phyloP scores from a whole-genome alignment of 306 rosid species.

The Lupinus albus region DNA sequence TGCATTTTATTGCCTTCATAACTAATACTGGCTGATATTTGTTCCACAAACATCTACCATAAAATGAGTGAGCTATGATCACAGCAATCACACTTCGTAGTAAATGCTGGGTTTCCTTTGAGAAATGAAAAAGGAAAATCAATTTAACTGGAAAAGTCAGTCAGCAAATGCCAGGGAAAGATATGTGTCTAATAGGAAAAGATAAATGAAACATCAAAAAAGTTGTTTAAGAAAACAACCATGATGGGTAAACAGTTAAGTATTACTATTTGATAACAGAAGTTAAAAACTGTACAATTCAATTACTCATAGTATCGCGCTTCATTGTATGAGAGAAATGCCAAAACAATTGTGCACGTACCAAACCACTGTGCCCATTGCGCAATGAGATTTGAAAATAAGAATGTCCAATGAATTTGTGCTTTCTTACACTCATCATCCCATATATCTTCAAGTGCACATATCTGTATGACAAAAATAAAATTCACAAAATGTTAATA shows the following conservation, averaged over 20 bases:
- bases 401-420: constrained; percentile 75
- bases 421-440: constrained; percentile 79
- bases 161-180: background rate
- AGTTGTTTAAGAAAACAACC: constrained; percentile 7
- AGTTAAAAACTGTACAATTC: constrained; percentile 4
- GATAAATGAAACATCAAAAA: background rate
- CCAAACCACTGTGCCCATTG: constrained; percentile 97
- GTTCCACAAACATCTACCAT: constrained; percentile 13
- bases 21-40: constrained; percentile 13
- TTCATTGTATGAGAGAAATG: constrained; percentile 6
- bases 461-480: constrained; percentile 35
- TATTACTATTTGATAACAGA: constrained; percentile 10
- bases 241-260: background rate
- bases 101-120: constrained; percentile 1
- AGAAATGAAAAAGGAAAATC: constrained; percentile 18
- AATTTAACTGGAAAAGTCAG: background rate
- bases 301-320: constrained; percentile 1
- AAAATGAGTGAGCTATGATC: background rate
- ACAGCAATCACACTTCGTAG: background rate
- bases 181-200: background rate
- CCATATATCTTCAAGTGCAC: constrained; percentile 61
- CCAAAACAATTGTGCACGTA: constrained; percentile 42
- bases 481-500: background rate
- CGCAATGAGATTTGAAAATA: constrained; percentile 76
- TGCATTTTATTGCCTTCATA: constrained; percentile 12